A percentile compares a stretch with the other conserved stretches of the same genome.
These are phyloP conservation scores for Hypericum androsaemum DNA, from an alignment of 345 rosid genomes.

Conservation along the genomic window DNA sequence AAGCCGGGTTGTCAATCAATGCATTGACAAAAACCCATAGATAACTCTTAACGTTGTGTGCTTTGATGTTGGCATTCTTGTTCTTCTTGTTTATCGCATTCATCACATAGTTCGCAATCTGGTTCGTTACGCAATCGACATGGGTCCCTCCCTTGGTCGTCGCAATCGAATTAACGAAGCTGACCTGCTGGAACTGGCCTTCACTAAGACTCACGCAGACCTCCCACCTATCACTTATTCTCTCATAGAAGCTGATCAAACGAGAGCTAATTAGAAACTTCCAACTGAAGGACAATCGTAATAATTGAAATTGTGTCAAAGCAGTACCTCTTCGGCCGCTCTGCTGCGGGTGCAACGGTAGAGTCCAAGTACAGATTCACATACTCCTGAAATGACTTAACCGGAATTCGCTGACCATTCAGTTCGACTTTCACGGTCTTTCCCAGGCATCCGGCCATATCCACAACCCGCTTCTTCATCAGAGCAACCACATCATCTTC, in stretches of 20 bases:
- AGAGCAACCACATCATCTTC: conserved; percentile 90
- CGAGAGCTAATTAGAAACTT: conserved; percentile 6
- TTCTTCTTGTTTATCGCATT: conserved; percentile 69
- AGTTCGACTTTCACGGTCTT: conserved; percentile 83
- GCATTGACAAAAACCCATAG: conserved; percentile 96
- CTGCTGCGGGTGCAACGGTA: conserved; percentile 25
- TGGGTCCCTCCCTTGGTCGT: conserved; percentile 98
- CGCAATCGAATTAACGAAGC: conserved; percentile 82
- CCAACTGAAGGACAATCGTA: neutral
- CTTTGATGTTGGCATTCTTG: conserved; percentile 69
- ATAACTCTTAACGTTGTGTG: conserved; percentile 77
- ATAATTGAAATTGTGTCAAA: neutral
- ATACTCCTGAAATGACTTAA: conserved; percentile 66
- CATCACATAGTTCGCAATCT: conserved; percentile 71
- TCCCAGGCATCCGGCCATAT: conserved; percentile 93
- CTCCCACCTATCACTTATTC: conserved; percentile 87
- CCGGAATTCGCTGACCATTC: conserved; percentile 62
- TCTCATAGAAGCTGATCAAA: conserved; percentile 50
- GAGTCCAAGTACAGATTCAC: conserved; percentile 63
- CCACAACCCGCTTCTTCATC: conserved; percentile 85
- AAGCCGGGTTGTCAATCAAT: conserved; percentile 96
- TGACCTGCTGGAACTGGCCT: conserved; percentile 98
- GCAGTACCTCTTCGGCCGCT: conserved; percentile 49
- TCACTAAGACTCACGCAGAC: conserved; percentile 70
- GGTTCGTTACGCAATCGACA: conserved; percentile 86